Conservation (phyloP, 345 rosid genomes). For the Barbarea vulgaris region DNA sequence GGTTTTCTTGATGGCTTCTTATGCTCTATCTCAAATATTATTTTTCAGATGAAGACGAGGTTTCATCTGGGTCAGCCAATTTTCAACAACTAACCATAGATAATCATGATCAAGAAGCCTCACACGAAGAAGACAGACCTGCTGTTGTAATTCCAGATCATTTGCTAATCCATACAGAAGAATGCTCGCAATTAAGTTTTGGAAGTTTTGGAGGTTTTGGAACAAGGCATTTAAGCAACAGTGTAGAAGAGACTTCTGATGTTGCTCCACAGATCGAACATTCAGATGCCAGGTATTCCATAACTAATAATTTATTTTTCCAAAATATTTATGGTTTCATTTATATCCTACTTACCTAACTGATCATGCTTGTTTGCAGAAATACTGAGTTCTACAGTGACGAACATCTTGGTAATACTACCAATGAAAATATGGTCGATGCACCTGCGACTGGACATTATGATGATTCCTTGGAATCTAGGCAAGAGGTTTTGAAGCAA, state of each 20-base stretch:
- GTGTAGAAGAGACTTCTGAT: constrained; percentile 65
- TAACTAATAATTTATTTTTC: neutral
- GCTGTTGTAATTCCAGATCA: constrained; percentile 93
- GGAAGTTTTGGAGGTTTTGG: constrained; percentile 87
- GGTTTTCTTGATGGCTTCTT: constrained; percentile 8
- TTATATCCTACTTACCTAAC: neutral
- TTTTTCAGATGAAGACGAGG: constrained; percentile 65
- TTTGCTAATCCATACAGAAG: constrained; percentile 77
- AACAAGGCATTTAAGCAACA: constrained; percentile 56
- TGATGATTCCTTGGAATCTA: constrained; percentile 65
- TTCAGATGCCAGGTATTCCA: constrained; percentile 64
- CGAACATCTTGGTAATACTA: constrained; percentile 59
- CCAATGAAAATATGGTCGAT: constrained; percentile 60
- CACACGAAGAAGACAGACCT: constrained; percentile 66
- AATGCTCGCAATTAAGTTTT: constrained; percentile 91
- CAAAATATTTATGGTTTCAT: neutral
- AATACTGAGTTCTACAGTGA: constrained; percentile 73
- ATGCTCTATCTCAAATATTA: constrained; percentile 13
- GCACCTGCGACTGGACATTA: constrained; percentile 54
- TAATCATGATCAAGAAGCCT: constrained; percentile 54
- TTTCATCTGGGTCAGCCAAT: constrained; percentile 54
- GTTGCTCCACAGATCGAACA: constrained; percentile 49
- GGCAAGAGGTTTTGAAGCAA: constrained; percentile 64
- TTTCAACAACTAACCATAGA: constrained; percentile 60
- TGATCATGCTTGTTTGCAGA: constrained; percentile 49